phyloP scores from a whole-genome alignment of 768 basidiomycete genomes.

The Kwoniella sp. region DNA sequence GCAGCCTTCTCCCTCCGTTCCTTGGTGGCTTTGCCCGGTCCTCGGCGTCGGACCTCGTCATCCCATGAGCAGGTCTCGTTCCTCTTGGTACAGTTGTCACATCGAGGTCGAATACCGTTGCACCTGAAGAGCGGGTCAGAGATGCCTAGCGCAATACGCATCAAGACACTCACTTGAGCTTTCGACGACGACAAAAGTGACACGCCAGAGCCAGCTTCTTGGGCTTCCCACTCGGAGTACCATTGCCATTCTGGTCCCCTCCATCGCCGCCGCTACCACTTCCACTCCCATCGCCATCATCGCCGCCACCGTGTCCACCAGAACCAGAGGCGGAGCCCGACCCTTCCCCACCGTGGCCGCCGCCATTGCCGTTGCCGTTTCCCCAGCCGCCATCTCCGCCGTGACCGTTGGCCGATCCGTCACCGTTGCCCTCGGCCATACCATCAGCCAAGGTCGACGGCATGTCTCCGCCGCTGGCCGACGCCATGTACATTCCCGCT shows the following conservation, averaged over 20 bases:
- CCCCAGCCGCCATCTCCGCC: constrained; percentile 3
- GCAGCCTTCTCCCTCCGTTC: constrained; percentile 33
- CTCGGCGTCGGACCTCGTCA: constrained; percentile 47
- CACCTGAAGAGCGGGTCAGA: constrained; percentile 31
- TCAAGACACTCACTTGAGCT: constrained; percentile 46
- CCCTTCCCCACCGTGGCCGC: not conserved
- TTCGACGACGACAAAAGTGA: constrained; percentile 51
- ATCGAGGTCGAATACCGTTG: constrained; percentile 46
- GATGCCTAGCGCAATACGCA: not conserved
- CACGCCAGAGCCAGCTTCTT: constrained; percentile 47
- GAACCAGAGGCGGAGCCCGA: not conserved
- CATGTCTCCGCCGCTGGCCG: constrained; percentile 6
- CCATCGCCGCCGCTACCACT: constrained; percentile 7
- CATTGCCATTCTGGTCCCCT: not conserved
- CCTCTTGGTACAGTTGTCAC: constrained; percentile 47
- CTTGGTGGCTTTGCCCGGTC: constrained; percentile 51
- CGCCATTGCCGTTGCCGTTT: constrained; percentile 1
- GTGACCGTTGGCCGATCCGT: constrained; percentile 1
- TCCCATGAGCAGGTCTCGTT: constrained; percentile 47
- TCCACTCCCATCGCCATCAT: constrained; percentile 3
- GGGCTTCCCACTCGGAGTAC: constrained; percentile 1
- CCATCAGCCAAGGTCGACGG: constrained; percentile 5
- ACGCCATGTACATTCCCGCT: constrained; percentile 11
- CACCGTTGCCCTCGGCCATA: constrained; percentile 6
- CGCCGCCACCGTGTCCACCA: constrained; percentile 4